A percentile compares a stretch with the other conserved stretches of the same genome.
These are phyloP conservation scores for Talaromyces wortmannii DNA, from an alignment of 495 filamentous ascomycete species.

Conservation along the genomic window DNA sequence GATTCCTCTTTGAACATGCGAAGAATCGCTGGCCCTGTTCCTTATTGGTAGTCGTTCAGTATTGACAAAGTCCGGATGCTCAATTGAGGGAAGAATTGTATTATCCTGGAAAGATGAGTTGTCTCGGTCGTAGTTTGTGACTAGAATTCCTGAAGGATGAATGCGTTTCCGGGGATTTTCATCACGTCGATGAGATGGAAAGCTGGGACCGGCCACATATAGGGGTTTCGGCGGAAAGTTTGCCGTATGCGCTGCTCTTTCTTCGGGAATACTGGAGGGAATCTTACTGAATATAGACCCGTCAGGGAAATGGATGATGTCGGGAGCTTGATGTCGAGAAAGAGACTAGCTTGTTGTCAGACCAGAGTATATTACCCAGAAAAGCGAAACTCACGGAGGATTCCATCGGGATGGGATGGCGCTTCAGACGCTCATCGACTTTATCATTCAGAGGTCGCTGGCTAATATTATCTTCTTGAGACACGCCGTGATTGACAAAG, in stretches of 20 bases:
- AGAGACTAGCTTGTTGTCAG: background rate
- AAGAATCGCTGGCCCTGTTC: background rate
- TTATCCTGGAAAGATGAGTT: conserved; percentile 20
- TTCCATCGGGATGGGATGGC: background rate
- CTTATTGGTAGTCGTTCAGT: background rate
- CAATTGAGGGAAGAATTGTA: conserved; percentile 32
- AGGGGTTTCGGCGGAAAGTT: conserved; percentile 22
- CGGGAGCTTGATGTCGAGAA: conserved; percentile 3
- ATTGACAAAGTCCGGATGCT: conserved; percentile 14
- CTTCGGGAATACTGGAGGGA: conserved; percentile 11
- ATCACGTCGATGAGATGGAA: conserved; percentile 9
- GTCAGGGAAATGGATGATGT: conserved; percentile 10
- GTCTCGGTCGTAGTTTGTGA: conserved; percentile 11
- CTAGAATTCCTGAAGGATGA: conserved; percentile 9
- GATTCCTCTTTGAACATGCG: background rate
- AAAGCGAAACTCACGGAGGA: background rate
- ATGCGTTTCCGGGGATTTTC: conserved; percentile 9
- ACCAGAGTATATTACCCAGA: too few relatives aligned
- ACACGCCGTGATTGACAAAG: background rate
- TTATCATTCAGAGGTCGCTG: background rate
- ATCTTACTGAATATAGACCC: conserved; percentile 9
- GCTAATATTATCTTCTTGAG: background rate
- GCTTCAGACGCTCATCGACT: background rate
- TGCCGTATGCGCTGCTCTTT: conserved; percentile 8
- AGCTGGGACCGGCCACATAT: conserved; percentile 29